Base-by-base conservation (phyloP, 805 yeast genomes). In the Lachancea fermentati region DNA sequence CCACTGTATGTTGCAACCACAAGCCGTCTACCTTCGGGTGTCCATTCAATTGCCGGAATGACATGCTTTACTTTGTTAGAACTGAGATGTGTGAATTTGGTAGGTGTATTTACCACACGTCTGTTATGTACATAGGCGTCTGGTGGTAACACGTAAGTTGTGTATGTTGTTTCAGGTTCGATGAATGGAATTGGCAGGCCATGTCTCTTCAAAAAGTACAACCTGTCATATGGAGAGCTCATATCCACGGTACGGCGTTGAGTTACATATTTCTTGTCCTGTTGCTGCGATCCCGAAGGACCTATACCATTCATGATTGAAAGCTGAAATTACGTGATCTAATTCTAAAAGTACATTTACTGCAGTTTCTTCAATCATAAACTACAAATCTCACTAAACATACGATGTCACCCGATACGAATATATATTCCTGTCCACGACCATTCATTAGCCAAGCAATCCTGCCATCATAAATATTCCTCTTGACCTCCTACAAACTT, bases 21-120 rank as follows among this genome's bases (percentile, higher is more conserved):
- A 37, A 93, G 68, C 50, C 98, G 69, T 50, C 97, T 71, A 0
- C 96, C 97, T 51, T 88, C 97, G 0, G 97, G 97, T 0, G 98
- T 93, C 96, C 97, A 91, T 58, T 76, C 78, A n/a, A 86, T 80
- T 2, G 89, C 81, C 52, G 86, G 85, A 38, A 89, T 86, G 2
- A 95, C 85, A 65, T 91, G 96, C 55, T 84, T 81, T 8, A 88
- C 86, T 63, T 93, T 93, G 66, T 91, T 93, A 14, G 93, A 80
- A 43, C 94, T 81, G 36, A 89, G 73, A 65, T 91, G 97, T 3
- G 87, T 93, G 60, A 91, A 88, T 54, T 88, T 88, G 19, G 85
- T 75, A 36, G 81, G 79, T 7, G 80, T 59, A 55, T 88, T 88
- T 44, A 82, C 66, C 1, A 77, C 54, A 13, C 62, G 42, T 14